These are phyloP conservation scores for Sphaerostilbella broomeana DNA, from an alignment of 2,329 filamentous ascomycete species.

Conservation along the genomic window DNA sequence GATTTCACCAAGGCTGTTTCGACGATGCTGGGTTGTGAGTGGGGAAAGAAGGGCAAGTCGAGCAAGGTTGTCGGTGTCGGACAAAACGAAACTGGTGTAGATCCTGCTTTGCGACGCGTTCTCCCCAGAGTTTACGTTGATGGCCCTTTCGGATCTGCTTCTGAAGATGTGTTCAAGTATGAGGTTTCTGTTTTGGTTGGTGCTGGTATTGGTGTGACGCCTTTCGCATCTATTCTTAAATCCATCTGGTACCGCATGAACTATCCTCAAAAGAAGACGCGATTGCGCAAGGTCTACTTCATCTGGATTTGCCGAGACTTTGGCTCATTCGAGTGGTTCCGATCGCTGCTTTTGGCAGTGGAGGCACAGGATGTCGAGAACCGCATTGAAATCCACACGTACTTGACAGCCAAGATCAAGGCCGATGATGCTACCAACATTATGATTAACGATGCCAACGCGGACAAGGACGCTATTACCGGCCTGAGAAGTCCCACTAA, in stretches of 20 bases:
- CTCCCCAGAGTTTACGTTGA: conserved; percentile 77
- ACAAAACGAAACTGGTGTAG: conserved; percentile 50
- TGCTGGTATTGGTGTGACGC: conserved; percentile 79
- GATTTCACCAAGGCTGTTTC: conserved; percentile 71
- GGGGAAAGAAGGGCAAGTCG: conserved; percentile 47
- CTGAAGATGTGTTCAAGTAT: conserved; percentile 86
- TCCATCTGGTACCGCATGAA: conserved; percentile 93
- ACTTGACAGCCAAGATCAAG: conserved; percentile 82
- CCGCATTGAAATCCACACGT: conserved; percentile 83
- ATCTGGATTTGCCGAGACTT: conserved; percentile 91
- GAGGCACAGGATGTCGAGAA: conserved; percentile 79
- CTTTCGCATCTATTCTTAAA: conserved; percentile 80
- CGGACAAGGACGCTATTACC: conserved; percentile 78
- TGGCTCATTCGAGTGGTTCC: conserved; percentile 85
- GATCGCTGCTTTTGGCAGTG: conserved; percentile 74
- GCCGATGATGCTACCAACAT: conserved; percentile 81
- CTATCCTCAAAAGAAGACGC: conserved; percentile 72
- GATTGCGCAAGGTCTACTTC: conserved; percentile 81
- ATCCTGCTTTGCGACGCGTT: conserved; percentile 64
- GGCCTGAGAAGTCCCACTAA: conserved; percentile 76
- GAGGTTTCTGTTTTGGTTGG: conserved; percentile 74
- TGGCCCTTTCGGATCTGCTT: conserved; percentile 78
- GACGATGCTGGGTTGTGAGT: conserved; percentile 67
- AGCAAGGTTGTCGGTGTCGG: conserved; percentile 66
- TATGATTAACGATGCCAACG: conserved; percentile 85